Evolutionary conservation across 805 yeast species (phyloP).

Genomic region (Lipomyces spencermartinsiae): DNA sequence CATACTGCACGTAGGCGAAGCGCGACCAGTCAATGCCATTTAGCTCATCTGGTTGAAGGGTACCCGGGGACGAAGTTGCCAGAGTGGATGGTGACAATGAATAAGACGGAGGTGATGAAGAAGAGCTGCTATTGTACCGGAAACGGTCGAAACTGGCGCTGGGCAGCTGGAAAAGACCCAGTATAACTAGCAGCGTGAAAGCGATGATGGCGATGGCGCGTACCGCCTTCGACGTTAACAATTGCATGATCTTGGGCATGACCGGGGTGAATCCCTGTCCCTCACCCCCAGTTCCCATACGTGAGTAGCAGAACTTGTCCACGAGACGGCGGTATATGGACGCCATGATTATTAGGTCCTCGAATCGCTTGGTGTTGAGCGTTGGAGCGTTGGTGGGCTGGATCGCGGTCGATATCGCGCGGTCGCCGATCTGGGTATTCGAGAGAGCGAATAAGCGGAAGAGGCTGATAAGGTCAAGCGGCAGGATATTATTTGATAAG

Average conservation of each 20-base stretch:
- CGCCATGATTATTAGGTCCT: neutral
- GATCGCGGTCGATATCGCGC: no score
- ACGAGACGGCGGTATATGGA: conserved; percentile 1
- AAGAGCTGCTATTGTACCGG: neutral
- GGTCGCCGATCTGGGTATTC: no score
- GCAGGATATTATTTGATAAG: no score
- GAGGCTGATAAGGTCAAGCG: no score
- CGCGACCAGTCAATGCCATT: conserved; percentile 2
- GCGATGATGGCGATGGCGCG: neutral
- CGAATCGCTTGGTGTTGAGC: no score
- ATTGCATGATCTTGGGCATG: neutral
- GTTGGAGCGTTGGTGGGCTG: no score
- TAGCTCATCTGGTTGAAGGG: neutral
- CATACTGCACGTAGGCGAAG: conserved; percentile 13
- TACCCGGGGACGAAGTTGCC: neutral
- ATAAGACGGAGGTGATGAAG: neutral
- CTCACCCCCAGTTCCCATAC: neutral
- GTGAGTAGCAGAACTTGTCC: neutral
- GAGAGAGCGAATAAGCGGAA: no score
- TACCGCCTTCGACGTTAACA: conserved; percentile 2
- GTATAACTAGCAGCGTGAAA: neutral
- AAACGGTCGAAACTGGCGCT: neutral
- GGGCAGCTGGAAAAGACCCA: conserved; percentile 1
- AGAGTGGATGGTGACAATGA: neutral
- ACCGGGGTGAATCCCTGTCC: neutral